These are phyloP conservation scores for Senecio squalidus DNA, from an alignment of 140 eudicot genomes.

Conservation along the genomic window DNA sequence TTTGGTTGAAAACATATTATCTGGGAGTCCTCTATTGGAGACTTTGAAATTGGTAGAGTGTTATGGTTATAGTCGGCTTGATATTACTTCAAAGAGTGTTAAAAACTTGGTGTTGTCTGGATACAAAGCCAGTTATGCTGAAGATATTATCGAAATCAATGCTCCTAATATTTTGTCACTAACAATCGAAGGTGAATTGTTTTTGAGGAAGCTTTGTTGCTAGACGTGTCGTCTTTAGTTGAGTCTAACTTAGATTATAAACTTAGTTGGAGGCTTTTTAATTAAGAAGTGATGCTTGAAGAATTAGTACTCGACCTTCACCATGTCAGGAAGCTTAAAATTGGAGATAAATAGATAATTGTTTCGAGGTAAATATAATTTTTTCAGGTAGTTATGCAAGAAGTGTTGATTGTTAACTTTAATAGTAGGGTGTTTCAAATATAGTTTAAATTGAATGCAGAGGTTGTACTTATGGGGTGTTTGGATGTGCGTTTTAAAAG, in stretches of 20 bases:
- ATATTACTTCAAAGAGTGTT: constrained; percentile 4
- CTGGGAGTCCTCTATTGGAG: background rate
- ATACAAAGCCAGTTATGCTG: background rate
- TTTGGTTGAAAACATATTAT: constrained; percentile 9
- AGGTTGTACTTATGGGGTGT: background rate
- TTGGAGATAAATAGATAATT: background rate
- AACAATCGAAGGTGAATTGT: background rate
- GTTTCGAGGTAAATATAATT: background rate
- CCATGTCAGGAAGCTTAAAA: background rate
- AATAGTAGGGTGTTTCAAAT: too few relatives aligned
- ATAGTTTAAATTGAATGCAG: too few relatives aligned
- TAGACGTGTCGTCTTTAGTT: background rate
- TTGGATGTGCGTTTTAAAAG: background rate
- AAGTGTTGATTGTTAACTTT: too few relatives aligned
- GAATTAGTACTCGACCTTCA: background rate
- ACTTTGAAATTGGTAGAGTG: background rate
- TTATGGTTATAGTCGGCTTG: background rate
- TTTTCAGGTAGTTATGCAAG: too few relatives aligned
- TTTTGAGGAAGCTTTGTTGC: background rate
- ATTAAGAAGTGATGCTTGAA: background rate
- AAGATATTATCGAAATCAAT: background rate
- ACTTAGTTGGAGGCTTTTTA: background rate
- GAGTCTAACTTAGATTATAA: background rate
- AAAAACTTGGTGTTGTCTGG: background rate
- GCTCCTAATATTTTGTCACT: background rate